phyloP scores from a whole-genome alignment of 805 yeast species.

The Teunomyces stri region DNA sequence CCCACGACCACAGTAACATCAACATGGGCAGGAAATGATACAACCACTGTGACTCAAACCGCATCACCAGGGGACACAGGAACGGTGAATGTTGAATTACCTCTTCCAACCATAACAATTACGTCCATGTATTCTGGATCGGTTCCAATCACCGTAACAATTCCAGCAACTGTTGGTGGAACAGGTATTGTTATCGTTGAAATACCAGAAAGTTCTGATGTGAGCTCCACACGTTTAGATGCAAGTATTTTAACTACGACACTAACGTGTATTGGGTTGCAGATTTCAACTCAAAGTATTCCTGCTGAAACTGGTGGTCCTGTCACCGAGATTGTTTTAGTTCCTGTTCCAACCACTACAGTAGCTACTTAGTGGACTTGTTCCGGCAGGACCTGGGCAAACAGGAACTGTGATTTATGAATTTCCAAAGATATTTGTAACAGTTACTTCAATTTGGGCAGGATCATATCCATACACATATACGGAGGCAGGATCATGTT shows the following conservation, averaged over 20 bases:
- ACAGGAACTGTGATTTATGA: slow-evolving; percentile 7
- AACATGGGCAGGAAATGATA: slow-evolving; percentile 5
- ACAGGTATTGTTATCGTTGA: slow-evolving; percentile 10
- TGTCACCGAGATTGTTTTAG: not conserved
- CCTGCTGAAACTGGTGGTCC: not conserved
- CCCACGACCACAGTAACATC: slow-evolving; percentile 7
- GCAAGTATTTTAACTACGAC: slow-evolving; percentile 9
- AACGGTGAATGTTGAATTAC: slow-evolving; percentile 10
- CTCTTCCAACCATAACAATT: slow-evolving; percentile 6
- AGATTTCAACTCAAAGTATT: slow-evolving; percentile 1
- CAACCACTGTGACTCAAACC: not conserved
- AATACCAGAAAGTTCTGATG: slow-evolving; percentile 7
- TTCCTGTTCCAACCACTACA: slow-evolving; percentile 4
- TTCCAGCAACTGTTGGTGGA: slow-evolving; percentile 7
- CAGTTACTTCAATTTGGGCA: slow-evolving; percentile 11
- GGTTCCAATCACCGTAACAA: not conserved
- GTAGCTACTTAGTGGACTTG: slow-evolving; percentile 1
- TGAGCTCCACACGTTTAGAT: slow-evolving; percentile 5
- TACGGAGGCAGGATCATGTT: slow-evolving; percentile 6
- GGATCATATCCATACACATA: slow-evolving; percentile 8
- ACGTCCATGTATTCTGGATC: slow-evolving; percentile 7
- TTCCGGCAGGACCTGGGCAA: not conserved
- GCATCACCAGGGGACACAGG: slow-evolving; percentile 10
- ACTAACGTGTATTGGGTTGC: slow-evolving; percentile 9
- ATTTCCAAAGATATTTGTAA: slow-evolving; percentile 12